These are phyloP conservation scores for Xenosphaeropsis pyriputrescens DNA, from an alignment of 2,329 filamentous ascomycete genomes.

Conservation along the genomic window DNA sequence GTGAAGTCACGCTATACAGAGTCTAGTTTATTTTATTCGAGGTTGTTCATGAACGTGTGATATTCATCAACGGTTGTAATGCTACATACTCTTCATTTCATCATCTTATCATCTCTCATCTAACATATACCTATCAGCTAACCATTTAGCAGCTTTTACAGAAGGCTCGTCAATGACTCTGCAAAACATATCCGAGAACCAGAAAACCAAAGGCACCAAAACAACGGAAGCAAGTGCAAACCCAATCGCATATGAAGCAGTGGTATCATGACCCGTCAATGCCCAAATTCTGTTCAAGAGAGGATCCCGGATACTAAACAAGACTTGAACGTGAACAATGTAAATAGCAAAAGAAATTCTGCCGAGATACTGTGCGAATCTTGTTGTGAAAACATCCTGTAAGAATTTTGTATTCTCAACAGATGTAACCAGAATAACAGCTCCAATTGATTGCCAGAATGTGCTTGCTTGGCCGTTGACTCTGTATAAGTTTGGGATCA, in stretches of 20 bases:
- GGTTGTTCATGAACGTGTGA: too few species aligned
- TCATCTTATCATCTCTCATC: too few species aligned
- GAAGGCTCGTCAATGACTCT: constrained; percentile 32
- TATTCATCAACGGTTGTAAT: too few species aligned
- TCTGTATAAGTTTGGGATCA: too few species aligned
- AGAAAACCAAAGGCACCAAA: constrained; percentile 25
- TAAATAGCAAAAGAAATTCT: constrained; percentile 40
- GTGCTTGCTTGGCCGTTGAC: background rate
- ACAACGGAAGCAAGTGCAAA: constrained; percentile 18
- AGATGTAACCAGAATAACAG: constrained; percentile 1
- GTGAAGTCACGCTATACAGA: too few species aligned
- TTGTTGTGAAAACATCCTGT: constrained; percentile 26
- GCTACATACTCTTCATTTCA: too few species aligned
- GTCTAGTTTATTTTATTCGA: too few species aligned
- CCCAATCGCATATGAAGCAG: constrained; percentile 9
- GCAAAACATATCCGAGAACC: constrained; percentile 42
- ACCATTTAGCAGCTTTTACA: constrained; percentile 28
- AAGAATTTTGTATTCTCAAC: constrained; percentile 16
- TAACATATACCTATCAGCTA: constrained; percentile 12
- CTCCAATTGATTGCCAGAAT: constrained; percentile 3
- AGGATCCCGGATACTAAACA: background rate
- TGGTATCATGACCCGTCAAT: constrained; percentile 3
- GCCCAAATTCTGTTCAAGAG: constrained; percentile 7
- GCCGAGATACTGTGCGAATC: constrained; percentile 33
- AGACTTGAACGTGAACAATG: constrained; percentile 27